Evolutionary conservation across 495 filamentous ascomycete species (phyloP).

Genomic region (Annulohypoxylon stygium): DNA sequence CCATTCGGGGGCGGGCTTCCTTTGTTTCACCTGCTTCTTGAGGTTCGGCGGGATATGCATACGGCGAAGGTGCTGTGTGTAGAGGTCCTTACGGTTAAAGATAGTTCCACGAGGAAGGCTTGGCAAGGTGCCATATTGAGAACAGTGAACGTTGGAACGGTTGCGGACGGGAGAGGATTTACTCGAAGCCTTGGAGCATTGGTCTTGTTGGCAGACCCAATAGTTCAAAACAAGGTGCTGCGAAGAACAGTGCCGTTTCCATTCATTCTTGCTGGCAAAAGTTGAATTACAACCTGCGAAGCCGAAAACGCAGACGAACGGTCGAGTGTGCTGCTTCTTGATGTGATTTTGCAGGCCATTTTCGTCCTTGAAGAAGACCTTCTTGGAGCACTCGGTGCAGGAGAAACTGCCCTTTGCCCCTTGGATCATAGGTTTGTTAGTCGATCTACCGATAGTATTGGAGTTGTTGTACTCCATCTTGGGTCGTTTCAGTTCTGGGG

Average conservation of each 20-base stretch:
- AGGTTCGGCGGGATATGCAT: constrained; percentile 75
- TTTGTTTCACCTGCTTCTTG: constrained; percentile 57
- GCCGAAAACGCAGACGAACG: constrained; percentile 82
- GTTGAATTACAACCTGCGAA: constrained; percentile 45
- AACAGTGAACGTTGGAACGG: constrained; percentile 57
- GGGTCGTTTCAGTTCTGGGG: constrained; percentile 42
- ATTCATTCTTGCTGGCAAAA: constrained; percentile 57
- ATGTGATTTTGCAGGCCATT: constrained; percentile 61
- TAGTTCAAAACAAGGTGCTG: constrained; percentile 84
- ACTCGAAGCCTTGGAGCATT: constrained; percentile 64
- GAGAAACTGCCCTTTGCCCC: constrained; percentile 41
- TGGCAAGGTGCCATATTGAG: constrained; percentile 38
- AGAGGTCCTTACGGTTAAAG: constrained; percentile 94
- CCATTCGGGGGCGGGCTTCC: constrained; percentile 54
- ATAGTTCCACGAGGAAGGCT: constrained; percentile 65
- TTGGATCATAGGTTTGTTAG: constrained; percentile 39
- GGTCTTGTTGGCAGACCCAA: constrained; percentile 81
- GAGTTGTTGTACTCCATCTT: constrained; percentile 37
- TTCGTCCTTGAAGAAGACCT: constrained; percentile 57
- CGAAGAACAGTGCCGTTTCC: constrained; percentile 88
- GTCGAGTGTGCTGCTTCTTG: constrained; percentile 68
- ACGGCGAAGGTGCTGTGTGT: constrained; percentile 86
- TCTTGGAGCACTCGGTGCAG: constrained; percentile 46
- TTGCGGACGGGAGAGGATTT: constrained; percentile 35
- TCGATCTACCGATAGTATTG: constrained; percentile 17